These are phyloP conservation scores for Maudiozyma bulderi DNA, from an alignment of 805 yeast species.

Conservation along the genomic window DNA sequence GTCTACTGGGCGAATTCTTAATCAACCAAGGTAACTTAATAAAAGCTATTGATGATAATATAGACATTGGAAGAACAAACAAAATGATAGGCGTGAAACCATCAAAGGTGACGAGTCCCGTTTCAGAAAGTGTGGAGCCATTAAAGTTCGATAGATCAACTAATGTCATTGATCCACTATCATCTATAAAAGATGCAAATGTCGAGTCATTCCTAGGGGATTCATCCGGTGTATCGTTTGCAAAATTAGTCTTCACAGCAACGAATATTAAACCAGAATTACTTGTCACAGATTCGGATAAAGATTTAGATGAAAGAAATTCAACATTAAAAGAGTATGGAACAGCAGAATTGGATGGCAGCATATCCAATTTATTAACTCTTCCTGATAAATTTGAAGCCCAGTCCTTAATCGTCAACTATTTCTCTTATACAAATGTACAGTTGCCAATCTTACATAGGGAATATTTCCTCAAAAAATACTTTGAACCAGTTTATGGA, in stretches of 20 bases:
- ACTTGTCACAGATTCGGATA: conserved; percentile 17
- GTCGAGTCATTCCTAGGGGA: conserved; percentile 37
- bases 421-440: conserved; percentile 71
- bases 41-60: neutral
- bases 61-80: neutral
- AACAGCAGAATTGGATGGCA: conserved; percentile 11
- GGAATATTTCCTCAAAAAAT: conserved; percentile 55
- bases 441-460: conserved; percentile 80
- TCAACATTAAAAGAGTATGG: conserved; percentile 13
- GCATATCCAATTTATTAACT: conserved; percentile 13
- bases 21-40: conserved; percentile 16
- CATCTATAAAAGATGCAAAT: conserved; percentile 16
- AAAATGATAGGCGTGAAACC: too few species aligned
- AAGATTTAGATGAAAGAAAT: conserved; percentile 18
- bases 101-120: conserved; percentile 1
- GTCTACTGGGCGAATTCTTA: conserved; percentile 19
- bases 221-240: conserved; percentile 60
- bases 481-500: conserved; percentile 78
- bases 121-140: neutral
- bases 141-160: conserved; percentile 18
- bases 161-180: conserved; percentile 15
- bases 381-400: conserved; percentile 69
- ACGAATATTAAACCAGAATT: conserved; percentile 44
- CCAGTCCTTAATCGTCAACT: conserved; percentile 49
- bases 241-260: conserved; percentile 69